Evolutionary conservation across 1,139 yeast species (phyloP).

Genomic region (Schizosaccharomyces versatilis): DNA sequence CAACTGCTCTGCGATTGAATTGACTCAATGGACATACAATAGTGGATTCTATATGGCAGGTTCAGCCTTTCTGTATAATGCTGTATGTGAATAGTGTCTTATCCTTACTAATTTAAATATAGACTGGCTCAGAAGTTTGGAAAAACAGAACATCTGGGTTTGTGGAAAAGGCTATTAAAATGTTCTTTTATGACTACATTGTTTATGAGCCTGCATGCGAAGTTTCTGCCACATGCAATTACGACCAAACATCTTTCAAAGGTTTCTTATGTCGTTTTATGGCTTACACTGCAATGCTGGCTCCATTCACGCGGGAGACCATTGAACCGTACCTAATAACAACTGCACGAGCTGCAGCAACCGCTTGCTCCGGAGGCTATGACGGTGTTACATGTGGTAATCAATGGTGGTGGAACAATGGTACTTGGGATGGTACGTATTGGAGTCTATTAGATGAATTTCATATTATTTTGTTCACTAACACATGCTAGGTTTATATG

Average conservation of each 20-base stretch:
- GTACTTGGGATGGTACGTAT: constrained; percentile 28
- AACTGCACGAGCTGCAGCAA: constrained; percentile 46
- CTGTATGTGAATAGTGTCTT: constrained; percentile 17
- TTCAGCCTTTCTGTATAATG: constrained; percentile 45
- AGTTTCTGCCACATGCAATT: constrained; percentile 33
- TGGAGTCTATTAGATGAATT: constrained; percentile 52
- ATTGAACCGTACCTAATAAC: constrained; percentile 27
- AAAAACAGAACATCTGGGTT: constrained; percentile 28
- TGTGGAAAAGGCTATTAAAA: constrained; percentile 30
- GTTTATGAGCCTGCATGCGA: constrained; percentile 57
- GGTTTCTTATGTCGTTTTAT: constrained; percentile 47
- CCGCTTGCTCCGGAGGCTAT: constrained; percentile 47
- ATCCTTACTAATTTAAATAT: constrained; percentile 39
- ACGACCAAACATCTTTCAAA: constrained; percentile 60
- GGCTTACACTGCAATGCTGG: constrained; percentile 36
- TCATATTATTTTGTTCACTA: constrained; percentile 43
- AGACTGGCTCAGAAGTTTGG: constrained; percentile 35
- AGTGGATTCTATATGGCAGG: constrained; percentile 59
- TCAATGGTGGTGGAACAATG: constrained; percentile 50
- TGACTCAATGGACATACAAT: constrained; percentile 56
- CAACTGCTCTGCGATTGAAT: constrained; percentile 35
- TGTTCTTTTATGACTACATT: constrained; percentile 25
- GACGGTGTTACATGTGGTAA: constrained; percentile 62
- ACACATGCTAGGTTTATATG: constrained; percentile 44
- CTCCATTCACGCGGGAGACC: constrained; percentile 28